Base-by-base conservation (phyloP, 805 yeast genomes). In the Maudiozyma turicensis region DNA sequence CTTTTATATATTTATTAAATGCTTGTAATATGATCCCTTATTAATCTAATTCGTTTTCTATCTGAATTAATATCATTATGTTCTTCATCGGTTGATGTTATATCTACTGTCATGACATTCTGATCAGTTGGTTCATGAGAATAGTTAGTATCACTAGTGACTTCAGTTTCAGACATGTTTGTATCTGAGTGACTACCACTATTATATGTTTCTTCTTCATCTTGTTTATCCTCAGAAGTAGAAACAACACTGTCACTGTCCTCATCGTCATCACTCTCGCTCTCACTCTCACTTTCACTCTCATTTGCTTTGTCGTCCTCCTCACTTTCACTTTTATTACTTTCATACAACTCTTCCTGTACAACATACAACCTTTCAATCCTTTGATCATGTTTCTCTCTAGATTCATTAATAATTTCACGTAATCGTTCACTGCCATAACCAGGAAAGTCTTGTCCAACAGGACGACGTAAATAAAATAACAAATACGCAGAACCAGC, bases 401-500 rank as follows among this genome's bases (percentile, higher is more conserved):
- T 67, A 3, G 83, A 75, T 6, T 66, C 65, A 1, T 58, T 53
- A 26, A 81, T 63, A 61, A 75, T 64, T 2, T 66, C 59, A 9
- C 60, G 60, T 37, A 82, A 66, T 33, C 62, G 60, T 1, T 66
- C 68, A 6, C 83, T 80, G 0, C 86, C 86, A 30, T 34, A 40
- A 4, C 14, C 35, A 31, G 35, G 54, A 0, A 57, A 34, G 0
- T 72, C 56, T 38, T 52, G 51, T 8, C 38, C 54, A 0, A 57
- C 37, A 0, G 72, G 55, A 33, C 72, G 69, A 51, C 81, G 81
- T 53, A 90, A 74, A 66, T 93, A 91, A 59, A 93, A 91, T 47
- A 91, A 67, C 50, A 91, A 69, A 64, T 91, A 91, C 0, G 98
- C 98, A 3, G 95, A 87, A 1, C 86, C 82, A 6, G 82, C 75